Evolutionary conservation across 2,329 filamentous ascomycete species (phyloP).

Genomic region (Scopulariopsis brevicaulis): DNA sequence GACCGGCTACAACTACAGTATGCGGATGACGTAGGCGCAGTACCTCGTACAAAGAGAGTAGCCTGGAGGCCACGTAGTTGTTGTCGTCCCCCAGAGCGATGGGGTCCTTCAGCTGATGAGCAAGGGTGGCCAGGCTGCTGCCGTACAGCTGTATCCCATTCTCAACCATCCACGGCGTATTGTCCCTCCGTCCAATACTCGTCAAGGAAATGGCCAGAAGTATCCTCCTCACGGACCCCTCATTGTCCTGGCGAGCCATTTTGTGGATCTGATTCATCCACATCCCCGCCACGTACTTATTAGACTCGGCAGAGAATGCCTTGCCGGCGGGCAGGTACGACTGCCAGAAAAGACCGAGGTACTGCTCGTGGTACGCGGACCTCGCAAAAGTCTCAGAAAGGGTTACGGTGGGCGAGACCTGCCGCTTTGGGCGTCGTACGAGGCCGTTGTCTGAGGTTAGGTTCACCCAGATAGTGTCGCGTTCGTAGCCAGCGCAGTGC

Average conservation of each 20-base stretch:
- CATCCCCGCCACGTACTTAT: conserved; percentile 4
- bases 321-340: conserved; percentile 8
- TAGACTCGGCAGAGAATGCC: not conserved
- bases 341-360: conserved; percentile 9
- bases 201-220: conserved; percentile 7
- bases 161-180: conserved; percentile 7
- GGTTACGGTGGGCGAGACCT: not conserved
- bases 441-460: not conserved
- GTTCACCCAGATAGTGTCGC: conserved; percentile 10
- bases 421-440: not conserved
- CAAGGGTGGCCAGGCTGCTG: not conserved
- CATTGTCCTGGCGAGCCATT: conserved; percentile 4
- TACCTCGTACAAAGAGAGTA: conserved; percentile 8
- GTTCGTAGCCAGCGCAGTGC: conserved; percentile 9
- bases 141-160: conserved; percentile 8
- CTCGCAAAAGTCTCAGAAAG: conserved; percentile 4
- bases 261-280: conserved; percentile 7
- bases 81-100: not conserved
- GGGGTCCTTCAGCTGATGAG: not conserved
- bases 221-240: not conserved
- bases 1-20: not conserved
- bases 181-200: conserved; percentile 5
- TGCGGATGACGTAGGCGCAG: not conserved
- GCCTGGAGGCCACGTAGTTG: not conserved
- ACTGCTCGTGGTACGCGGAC: conserved; percentile 8